Evolutionary conservation across 2,329 filamentous ascomycete species (phyloP).

Genomic region (Apiospora kogelbergensis): DNA sequence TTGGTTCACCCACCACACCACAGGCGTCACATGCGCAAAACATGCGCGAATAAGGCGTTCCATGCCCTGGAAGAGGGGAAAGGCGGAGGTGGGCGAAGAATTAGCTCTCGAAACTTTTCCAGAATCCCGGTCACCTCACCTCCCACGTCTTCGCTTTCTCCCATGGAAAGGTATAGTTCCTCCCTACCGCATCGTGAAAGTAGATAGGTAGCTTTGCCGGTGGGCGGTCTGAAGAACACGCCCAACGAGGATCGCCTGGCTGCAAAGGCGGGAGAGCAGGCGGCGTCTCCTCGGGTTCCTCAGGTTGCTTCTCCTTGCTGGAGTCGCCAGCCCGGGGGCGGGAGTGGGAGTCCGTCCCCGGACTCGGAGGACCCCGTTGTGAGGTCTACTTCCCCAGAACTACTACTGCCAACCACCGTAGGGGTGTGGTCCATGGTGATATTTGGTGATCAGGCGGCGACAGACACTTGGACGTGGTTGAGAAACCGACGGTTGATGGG

Average conservation of each 20-base stretch:
- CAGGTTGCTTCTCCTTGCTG: background rate
- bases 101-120: background rate
- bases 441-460: background rate
- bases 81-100: background rate
- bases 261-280: conserved; percentile 13
- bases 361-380: background rate
- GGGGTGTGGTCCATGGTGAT: background rate
- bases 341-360: background rate
- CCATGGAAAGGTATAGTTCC: conserved; percentile 67
- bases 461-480: background rate
- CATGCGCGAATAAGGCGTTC: conserved; percentile 56
- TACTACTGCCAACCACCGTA: background rate
- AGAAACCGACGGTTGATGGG: background rate
- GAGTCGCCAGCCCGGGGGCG: background rate
- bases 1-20: conserved; percentile 52
- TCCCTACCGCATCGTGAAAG: conserved; percentile 65
- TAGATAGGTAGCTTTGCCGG: conserved; percentile 52
- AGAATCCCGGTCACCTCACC: conserved; percentile 35
- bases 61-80: conserved; percentile 46
- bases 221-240: conserved; percentile 23
- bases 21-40: conserved; percentile 53
- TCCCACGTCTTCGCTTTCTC: conserved; percentile 64
- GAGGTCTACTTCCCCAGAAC: background rate
- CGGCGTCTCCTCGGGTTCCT: conserved; percentile 1
- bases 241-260: conserved; percentile 25